Conservation (phyloP, 2,329 filamentous ascomycete genomes). For the Paraphaeosphaeria minitans region DNA sequence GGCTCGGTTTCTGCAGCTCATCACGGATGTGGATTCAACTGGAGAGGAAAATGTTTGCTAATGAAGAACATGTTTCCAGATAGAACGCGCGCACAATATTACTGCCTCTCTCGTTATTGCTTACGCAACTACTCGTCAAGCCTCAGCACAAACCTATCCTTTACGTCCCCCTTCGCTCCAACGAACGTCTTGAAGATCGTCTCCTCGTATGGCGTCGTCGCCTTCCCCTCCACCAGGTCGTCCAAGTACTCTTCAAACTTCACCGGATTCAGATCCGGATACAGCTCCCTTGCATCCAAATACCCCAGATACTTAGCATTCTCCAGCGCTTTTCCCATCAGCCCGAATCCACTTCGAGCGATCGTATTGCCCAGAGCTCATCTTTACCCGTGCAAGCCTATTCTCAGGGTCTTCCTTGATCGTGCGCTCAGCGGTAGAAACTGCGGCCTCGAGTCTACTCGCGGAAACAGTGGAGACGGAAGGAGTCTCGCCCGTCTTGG, state of each 20-base stretch:
- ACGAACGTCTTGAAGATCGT: background rate
- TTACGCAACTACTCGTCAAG: background rate
- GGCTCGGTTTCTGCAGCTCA: too few relatives aligned
- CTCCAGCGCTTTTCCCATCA: slow-evolving; percentile 60
- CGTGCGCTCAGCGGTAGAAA: background rate
- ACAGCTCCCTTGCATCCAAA: slow-evolving; percentile 58
- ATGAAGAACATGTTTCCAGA: too few relatives aligned
- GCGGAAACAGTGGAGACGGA: background rate
- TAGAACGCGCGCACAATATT: too few relatives aligned
- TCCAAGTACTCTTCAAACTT: slow-evolving; percentile 44
- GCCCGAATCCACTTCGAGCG: slow-evolving; percentile 55
- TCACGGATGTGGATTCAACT: too few relatives aligned
- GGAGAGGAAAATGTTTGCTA: too few relatives aligned
- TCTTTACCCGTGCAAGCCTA: background rate
- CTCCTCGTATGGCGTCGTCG: slow-evolving; percentile 2
- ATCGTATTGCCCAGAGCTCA: slow-evolving; percentile 4
- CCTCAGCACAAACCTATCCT: background rate
- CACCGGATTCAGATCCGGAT: slow-evolving; percentile 54
- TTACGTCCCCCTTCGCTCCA: background rate
- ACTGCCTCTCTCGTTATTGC: too few relatives aligned
- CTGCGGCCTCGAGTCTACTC: background rate
- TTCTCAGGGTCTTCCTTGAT: background rate
- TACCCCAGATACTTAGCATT: slow-evolving; percentile 62
- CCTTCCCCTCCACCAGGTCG: slow-evolving; percentile 49
- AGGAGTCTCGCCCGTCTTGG: slow-evolving; percentile 54